Percentiles rank a stretch among this genome's conserved stretches.
Evolutionary conservation across 345 rosid species (phyloP).

Genomic region (Ailanthus altissimus): DNA sequence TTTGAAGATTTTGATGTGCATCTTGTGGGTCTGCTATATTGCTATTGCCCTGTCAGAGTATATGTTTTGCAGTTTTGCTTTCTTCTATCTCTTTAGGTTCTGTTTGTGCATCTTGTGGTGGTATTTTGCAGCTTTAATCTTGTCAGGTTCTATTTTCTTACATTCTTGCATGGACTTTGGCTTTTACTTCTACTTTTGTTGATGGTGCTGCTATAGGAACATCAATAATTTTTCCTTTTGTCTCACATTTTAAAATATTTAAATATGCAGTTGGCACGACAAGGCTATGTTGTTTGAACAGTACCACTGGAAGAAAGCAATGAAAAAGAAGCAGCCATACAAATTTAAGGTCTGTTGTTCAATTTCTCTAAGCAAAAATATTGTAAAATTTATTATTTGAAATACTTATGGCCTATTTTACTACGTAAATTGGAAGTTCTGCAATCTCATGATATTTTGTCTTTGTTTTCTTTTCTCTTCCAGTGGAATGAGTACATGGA

Average conservation of each 20-base stretch:
- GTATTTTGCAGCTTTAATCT: conserved; percentile 12
- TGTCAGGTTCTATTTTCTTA: not conserved
- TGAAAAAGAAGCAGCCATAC: conserved; percentile 70
- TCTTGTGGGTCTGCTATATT: not conserved
- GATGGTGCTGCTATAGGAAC: not conserved
- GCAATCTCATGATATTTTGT: conserved; percentile 18
- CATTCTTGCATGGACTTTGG: not conserved
- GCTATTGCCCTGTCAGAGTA: not conserved
- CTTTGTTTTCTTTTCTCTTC: conserved; percentile 4
- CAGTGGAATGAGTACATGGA: conserved; percentile 93
- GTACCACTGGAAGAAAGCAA: conserved; percentile 80
- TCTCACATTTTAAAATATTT: conserved; percentile 14
- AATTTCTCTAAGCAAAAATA: conserved; percentile 1
- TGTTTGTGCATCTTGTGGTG: not conserved
- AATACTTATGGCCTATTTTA: not conserved
- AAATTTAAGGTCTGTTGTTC: conserved; percentile 60
- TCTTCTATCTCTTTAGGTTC: not conserved
- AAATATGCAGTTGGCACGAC: conserved; percentile 81
- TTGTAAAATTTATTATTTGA: not conserved
- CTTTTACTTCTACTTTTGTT: not conserved
- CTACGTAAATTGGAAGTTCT: not conserved
- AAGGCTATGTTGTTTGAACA: conserved; percentile 86
- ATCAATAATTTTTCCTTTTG: not conserved
- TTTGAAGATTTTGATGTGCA: not conserved
- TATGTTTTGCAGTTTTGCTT: not conserved